Base-by-base conservation (phyloP, 2,329 filamentous ascomycete genomes). In the Beauveria sp. region DNA sequence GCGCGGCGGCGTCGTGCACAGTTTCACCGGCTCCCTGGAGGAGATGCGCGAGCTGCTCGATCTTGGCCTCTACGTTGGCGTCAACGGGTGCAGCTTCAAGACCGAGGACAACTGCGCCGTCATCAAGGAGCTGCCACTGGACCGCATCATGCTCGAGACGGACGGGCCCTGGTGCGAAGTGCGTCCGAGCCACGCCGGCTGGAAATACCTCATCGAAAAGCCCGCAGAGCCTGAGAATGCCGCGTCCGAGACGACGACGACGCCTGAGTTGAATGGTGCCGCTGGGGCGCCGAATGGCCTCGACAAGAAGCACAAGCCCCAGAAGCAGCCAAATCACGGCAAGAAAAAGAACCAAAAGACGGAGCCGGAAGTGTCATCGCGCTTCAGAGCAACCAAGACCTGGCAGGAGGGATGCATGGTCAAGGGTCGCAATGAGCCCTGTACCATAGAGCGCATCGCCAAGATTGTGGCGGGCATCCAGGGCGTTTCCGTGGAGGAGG, bases 101-200 rank as follows among this genome's bases (percentile, higher is more conserved):
- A 98, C 91, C 6, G 87, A 83, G 12, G 91, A 96, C 71, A 99
- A 98, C 68, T 84, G 96, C 46, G 87, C 84, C 16, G 93, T 97
- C 3, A 91, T 97, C 12, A 86, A 82, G 65, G 84, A 88, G 63
- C 86, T 98, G 45, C 89, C 87, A 12, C 77, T 99, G 12, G 86
- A 93, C 61, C 78, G 87, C 52, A 74, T 99, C 59, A 96, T 98
- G 82, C 86, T 99, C 53, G 95, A 99, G 80, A 99, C 95, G 0
- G 95, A 99, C 72, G 95, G 95, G 2, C 95, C 95, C 3, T 99
- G 95, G 90, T 99, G 95, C 71, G 95, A 99, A 73, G 93, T 99
- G 63, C 81, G 95, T 26, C 88, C 92, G 1, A 91, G 85, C 34
- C 93, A 99, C 75, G 92, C 93, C 34, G 91, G 91, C 2, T 90